A percentile compares a stretch with the other conserved stretches of the same genome.
Conservation (phyloP, 257 asterid species). For the Salvia rosmarinus region DNA sequence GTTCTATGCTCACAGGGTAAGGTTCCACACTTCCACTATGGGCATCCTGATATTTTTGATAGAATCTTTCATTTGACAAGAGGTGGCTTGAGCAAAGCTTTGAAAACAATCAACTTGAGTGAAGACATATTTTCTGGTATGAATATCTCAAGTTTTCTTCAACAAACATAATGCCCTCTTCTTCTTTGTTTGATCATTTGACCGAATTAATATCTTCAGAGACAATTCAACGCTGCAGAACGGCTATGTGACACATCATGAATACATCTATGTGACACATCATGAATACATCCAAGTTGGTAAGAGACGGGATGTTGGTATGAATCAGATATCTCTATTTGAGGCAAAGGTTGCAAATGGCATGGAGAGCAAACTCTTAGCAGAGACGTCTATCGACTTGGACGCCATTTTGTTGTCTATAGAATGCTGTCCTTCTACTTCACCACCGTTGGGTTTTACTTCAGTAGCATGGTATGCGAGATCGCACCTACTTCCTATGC, state of each 20-base stretch:
- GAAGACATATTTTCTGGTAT: constrained; percentile 40
- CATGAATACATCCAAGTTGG: constrained; percentile 41
- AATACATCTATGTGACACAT: constrained; percentile 37
- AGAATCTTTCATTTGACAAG: constrained; percentile 39
- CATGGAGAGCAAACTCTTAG: constrained; percentile 40
- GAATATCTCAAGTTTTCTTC: not conserved
- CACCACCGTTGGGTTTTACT: constrained; percentile 41
- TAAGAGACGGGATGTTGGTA: constrained; percentile 37
- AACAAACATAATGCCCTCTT: not conserved
- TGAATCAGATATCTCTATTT: constrained; percentile 38
- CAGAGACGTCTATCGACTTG: constrained; percentile 36
- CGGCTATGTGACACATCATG: constrained; percentile 37
- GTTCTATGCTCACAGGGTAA: constrained; percentile 27
- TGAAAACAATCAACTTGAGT: constrained; percentile 36
- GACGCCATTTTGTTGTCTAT: constrained; percentile 37
- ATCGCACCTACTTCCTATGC: not conserved
- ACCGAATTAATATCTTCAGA: constrained; percentile 13
- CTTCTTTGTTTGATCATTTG: not conserved
- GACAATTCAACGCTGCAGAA: constrained; percentile 34
- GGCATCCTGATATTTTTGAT: constrained; percentile 39
- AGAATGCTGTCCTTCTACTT: constrained; percentile 40
- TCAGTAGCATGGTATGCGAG: constrained; percentile 36
- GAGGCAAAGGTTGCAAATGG: constrained; percentile 43
- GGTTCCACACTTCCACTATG: constrained; percentile 42
- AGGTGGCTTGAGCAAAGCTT: constrained; percentile 40